Base-by-base conservation (phyloP, 345 rosid species). In the Arabidopsis suecica region DNA sequence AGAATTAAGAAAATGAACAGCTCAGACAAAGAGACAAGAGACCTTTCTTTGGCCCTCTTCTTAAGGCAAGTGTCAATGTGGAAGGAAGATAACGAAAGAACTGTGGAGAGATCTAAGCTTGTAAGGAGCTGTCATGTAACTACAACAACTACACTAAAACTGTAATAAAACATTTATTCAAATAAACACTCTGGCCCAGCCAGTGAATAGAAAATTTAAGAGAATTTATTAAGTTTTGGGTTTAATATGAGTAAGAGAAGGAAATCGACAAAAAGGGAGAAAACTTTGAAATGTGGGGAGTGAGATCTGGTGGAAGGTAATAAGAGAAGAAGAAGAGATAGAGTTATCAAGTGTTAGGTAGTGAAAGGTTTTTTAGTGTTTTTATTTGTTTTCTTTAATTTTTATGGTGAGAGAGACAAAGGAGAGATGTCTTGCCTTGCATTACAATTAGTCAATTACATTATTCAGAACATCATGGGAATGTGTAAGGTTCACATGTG, bases 271-370 rank as follows among this genome's bases (percentile, higher is more conserved):
- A 47, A 47, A 22, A 62, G 54, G 67, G 51, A 77, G 44, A 66
- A 45, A 44, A 68, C 25, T 51, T 73, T 25, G 50, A 41, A 56
- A 47, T 50, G 56, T 48, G 56, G 71, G 79, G 10, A 78, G 45
- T 40, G 77, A 44, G 81, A 44, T 64, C 71, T 69, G 81, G 79
- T 62, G 62, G 64, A 68, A 60, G 64, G 80, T 76, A 69, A 76
- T 41, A 70, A 74, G 82, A 74, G 78, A 69, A 86, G 87, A 85
- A 81, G 88, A 72, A 80, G 68, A 68, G 63, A 79, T 77, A 89
- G 88, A 85, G 86, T 81, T 86, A 78, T 90, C 95, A 86, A 47
- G 88, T 50, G 88, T 84, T 89, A 77, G 98, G 97, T 93, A 85
- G 74, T 75, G 86, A 82, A 86, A 56, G 3, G 23, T 53, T 45